phyloP scores from a whole-genome alignment of 495 filamentous ascomycete genomes.

The Penicillium manginii region DNA sequence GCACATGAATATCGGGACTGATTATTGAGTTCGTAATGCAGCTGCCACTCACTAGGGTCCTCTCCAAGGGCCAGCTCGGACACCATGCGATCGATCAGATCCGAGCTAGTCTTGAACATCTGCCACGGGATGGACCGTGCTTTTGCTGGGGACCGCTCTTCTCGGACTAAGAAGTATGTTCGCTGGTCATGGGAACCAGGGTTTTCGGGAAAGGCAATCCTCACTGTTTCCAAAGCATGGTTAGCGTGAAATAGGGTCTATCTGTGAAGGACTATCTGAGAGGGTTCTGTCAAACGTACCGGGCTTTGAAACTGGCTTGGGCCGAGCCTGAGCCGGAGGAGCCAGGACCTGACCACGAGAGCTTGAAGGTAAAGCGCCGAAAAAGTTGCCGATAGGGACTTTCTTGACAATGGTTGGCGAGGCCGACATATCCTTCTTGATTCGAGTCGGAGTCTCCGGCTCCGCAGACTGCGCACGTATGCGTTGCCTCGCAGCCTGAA shows the following conservation, averaged over 20 bases:
- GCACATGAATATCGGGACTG: constrained; percentile 8
- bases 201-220: not conserved
- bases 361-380: not conserved
- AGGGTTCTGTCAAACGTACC: not conserved
- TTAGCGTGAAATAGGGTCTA: not conserved
- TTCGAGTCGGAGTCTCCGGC: not conserved
- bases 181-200: not conserved
- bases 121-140: not conserved
- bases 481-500: not conserved
- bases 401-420: not conserved
- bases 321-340: no score
- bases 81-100: constrained; percentile 1
- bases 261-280: not conserved
- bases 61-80: not conserved
- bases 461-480: not conserved
- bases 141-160: not conserved
- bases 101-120: not conserved
- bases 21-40: not conserved
- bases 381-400: no score
- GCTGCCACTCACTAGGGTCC: constrained; percentile 1
- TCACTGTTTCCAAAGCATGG: not conserved
- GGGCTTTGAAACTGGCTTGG: not conserved
- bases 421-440: not conserved
- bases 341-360: not conserved
- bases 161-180: not conserved